phyloP scores from a whole-genome alignment of 2,329 filamentous ascomycete genomes.

The Calonectria leucothoes region DNA sequence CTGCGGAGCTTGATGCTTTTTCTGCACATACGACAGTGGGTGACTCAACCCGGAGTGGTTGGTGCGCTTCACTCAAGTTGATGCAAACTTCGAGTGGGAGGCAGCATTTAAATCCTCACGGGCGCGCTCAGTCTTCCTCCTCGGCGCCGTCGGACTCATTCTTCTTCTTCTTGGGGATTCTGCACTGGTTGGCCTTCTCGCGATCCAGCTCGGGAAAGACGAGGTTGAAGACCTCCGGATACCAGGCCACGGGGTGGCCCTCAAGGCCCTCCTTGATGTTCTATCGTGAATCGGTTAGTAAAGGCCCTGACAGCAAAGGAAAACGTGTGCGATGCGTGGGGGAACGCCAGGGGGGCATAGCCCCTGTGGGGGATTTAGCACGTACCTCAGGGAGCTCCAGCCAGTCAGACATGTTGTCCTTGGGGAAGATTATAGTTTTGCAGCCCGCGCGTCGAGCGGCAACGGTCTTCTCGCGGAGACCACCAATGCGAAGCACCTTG shows the following conservation, averaged over 20 bases:
- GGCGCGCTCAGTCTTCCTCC: constrained; percentile 47
- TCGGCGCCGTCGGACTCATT: constrained; percentile 50
- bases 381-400: constrained; percentile 94
- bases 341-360: neutral
- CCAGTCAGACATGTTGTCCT: constrained; percentile 97
- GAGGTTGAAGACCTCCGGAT: constrained; percentile 90
- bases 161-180: constrained; percentile 61
- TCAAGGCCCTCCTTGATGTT: constrained; percentile 98
- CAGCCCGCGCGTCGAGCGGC: constrained; percentile 92
- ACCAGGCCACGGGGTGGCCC: constrained; percentile 93
- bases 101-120: constrained; percentile 4
- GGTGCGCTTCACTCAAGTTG: neutral
- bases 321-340: neutral
- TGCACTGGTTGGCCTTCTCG: constrained; percentile 80
- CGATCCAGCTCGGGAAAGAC: constrained; percentile 87
- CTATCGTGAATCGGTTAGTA: constrained; percentile 59
- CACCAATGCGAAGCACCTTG: constrained; percentile 95
- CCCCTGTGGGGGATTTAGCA: constrained; percentile 36
- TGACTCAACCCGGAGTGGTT: neutral
- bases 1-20: constrained; percentile 13
- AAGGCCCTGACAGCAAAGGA: neutral
- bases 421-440: constrained; percentile 93
- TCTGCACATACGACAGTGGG: neutral
- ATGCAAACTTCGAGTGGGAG: neutral
- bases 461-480: constrained; percentile 95